Evolutionary conservation across 2,329 filamentous ascomycete species (phyloP).

Genomic region (Pseudogymnoascus sp.): DNA sequence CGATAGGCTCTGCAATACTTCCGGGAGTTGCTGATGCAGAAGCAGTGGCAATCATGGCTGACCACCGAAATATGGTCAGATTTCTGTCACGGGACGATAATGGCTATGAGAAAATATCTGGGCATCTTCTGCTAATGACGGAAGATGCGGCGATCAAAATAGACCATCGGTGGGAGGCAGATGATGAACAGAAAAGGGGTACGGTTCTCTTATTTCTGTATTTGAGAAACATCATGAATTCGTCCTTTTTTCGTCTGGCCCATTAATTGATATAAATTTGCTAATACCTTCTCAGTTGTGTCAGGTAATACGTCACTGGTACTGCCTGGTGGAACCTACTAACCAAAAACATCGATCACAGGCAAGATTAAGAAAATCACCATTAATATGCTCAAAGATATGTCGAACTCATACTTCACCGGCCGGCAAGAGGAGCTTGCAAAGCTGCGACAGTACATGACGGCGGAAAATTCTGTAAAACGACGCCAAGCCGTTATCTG

Average conservation of each 20-base stretch:
- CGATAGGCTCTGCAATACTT: slow-evolving; percentile 29
- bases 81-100: slow-evolving; percentile 21
- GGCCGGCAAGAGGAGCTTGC: not conserved
- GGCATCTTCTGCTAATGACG: slow-evolving; percentile 16
- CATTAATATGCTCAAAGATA: not conserved
- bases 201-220: not conserved
- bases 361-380: not conserved
- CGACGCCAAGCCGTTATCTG: not conserved
- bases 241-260: not conserved
- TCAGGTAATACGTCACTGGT: not conserved
- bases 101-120: slow-evolving; percentile 16
- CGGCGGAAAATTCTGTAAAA: not conserved
- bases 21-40: slow-evolving; percentile 29
- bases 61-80: slow-evolving; percentile 31
- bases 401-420: not conserved
- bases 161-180: slow-evolving; percentile 13
- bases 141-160: slow-evolving; percentile 16
- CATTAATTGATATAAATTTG: not conserved
- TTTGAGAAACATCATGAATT: not conserved
- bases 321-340: not conserved
- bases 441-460: not conserved
- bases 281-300: not conserved
- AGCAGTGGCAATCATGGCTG: slow-evolving; percentile 27
- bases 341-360: not conserved
- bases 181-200: not conserved